Base-by-base conservation (phyloP, 495 filamentous ascomycete species). In the Ascodesmis nigricans region DNA sequence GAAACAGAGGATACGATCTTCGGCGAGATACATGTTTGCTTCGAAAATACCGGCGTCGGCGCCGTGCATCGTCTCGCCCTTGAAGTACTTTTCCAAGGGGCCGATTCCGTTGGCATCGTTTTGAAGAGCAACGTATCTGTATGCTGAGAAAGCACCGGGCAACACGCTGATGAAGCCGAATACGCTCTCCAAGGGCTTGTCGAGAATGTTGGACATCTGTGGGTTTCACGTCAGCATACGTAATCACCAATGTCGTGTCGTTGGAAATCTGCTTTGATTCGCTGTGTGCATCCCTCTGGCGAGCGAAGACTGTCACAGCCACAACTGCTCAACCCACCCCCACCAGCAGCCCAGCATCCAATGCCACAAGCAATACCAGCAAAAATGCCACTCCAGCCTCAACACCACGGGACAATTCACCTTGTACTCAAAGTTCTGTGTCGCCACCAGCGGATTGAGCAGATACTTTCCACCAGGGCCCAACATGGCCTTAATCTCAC, bases 341-440 rank as follows among this genome's bases (percentile, higher is more conserved):
- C n/a, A n/a, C n/a, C n/a, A n/a, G n/a, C n/a, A n/a, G n/a, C n/a
- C n/a, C n/a, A n/a, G n/a, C n/a, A n/a, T n/a, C n/a, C n/a, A n/a
- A n/a, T n/a, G n/a, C n/a, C n/a, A n/a, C n/a, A n/a, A n/a, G n/a
- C n/a, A n/a, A n/a, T n/a, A n/a, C n/a, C n/a, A n/a, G n/a, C n/a
- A n/a, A n/a, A n/a, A n/a, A n/a, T n/a, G n/a, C n/a, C n/a, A n/a
- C n/a, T n/a, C n/a, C n/a, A n/a, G n/a, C n/a, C n/a, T n/a, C 23
- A 25, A 6, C 23, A 25, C 6, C 6, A 11, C 11, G 17, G 19
- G 1, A 21, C 11, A 13, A 14, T 26, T 21, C 2, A 41, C 38
- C 36, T 99, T 99, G 62, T 99, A 99, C 61, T 99, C 90, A 49
- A 99, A 99, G 48, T 99, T 99, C 55, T 99, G 90, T 3, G 81